A percentile compares a stretch with the other conserved stretches of the same genome.
Conservation (phyloP, 2,329 filamentous ascomycete genomes). For the Zasmidium cellare region DNA sequence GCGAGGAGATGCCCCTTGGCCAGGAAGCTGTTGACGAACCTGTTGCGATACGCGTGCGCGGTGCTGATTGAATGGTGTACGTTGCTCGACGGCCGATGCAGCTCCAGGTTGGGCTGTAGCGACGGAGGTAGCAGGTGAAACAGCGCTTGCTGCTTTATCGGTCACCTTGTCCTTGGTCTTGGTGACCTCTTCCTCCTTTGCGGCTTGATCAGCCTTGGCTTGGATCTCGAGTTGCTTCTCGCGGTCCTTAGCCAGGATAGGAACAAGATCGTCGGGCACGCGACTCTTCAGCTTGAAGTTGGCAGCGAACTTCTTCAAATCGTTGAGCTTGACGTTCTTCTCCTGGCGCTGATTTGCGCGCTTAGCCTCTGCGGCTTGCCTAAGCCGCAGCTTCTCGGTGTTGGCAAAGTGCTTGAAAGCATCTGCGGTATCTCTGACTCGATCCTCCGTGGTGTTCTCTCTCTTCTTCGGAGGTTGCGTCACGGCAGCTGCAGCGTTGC, state of each 20-base stretch:
- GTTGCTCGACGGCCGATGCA: slow-evolving; percentile 5
- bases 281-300: slow-evolving; percentile 94
- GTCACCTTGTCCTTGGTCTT: slow-evolving; percentile 44
- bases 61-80: slow-evolving; percentile 13
- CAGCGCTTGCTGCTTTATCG: slow-evolving; percentile 20
- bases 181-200: slow-evolving; percentile 53
- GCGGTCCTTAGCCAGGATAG: slow-evolving; percentile 96
- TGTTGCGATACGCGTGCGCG: slow-evolving; percentile 11
- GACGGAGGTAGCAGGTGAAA: slow-evolving; percentile 23
- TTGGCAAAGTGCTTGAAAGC: slow-evolving; percentile 66
- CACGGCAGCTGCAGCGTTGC: slow-evolving; percentile 8
- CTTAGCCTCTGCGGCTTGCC: slow-evolving; percentile 55
- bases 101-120: slow-evolving; percentile 7
- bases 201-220: slow-evolving; percentile 78
- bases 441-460: slow-evolving; percentile 59
- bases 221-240: slow-evolving; percentile 90
- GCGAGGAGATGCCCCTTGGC: slow-evolving; percentile 17
- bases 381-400: slow-evolving; percentile 60
- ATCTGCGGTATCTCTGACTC: slow-evolving; percentile 61
- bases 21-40: slow-evolving; percentile 1
- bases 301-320: slow-evolving; percentile 90
- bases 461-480: slow-evolving; percentile 18
- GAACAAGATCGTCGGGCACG: slow-evolving; percentile 85
- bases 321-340: slow-evolving; percentile 88
- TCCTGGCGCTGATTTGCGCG: slow-evolving; percentile 63